Evolutionary conservation across 345 rosid species (phyloP), one percentile per base, ranked within the genome.

Genomic region (Carallia brachiata): DNA sequence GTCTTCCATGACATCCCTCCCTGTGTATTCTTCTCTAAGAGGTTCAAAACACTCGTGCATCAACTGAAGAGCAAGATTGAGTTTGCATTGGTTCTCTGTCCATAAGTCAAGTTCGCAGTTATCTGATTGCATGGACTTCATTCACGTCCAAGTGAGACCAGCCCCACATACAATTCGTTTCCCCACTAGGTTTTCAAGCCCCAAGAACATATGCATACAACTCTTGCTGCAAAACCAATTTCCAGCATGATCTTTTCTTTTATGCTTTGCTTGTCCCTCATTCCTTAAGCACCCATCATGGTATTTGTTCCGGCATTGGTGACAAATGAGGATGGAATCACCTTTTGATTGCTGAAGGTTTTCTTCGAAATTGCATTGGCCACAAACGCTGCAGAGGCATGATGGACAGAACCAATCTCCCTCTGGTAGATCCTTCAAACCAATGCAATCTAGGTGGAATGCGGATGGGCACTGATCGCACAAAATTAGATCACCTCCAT

Each of bases 131-230:
- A 66, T 55, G 66, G 82, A 63, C 65, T 84, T 85, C 69, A 88
- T 31, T 62, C 91, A 62, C 59, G 87, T 94, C 90, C 92, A 88
- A 28, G 87, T 91, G 61, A 94, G 77, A 67, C 80, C 82, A 47
- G 34, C 66, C 65, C 92, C 88, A 9, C 89, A 70, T 59, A 65
- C 74, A 73, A 87, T 80, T 28, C 84, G 77, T 77, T 83, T 87
- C 68, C 87, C 90, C 59, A 84, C 47, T 69, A 89, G 83, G 78
- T 78, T 70, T 63, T 67, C 52, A 32, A 91, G 87, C 75, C 79
- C 84, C 67, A 34, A 68, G 64, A 61, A 86, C 73, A 91, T 71
- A 27, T 71, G 10, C 63, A 36, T 4, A 18, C 66, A 67, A 5
- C 50, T 73, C 32, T 36, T 27, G 58, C 97, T 89, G 85, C 76